A percentile compares a stretch with the other conserved stretches of the same genome.
These are phyloP conservation scores for Clarireedia monteithiana DNA, from an alignment of 2,329 filamentous ascomycete species.

Conservation along the genomic window DNA sequence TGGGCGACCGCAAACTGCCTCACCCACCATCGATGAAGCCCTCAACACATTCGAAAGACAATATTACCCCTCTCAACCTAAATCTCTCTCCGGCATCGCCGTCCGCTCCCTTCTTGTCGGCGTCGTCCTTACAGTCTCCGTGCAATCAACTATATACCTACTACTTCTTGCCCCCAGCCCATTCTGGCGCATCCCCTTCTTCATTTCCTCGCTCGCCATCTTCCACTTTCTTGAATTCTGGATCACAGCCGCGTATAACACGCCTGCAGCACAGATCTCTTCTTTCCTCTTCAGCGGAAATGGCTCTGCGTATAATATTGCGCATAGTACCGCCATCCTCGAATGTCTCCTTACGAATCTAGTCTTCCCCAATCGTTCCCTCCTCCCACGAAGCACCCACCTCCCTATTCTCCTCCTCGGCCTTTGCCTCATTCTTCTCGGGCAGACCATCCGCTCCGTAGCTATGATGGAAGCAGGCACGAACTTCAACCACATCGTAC, in stretches of 20 bases:
- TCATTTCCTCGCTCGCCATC: conserved; percentile 58
- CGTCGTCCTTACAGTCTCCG: conserved; percentile 16
- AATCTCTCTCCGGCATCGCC: conserved; percentile 32
- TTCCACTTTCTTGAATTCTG: conserved; percentile 98
- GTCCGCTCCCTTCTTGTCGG: conserved; percentile 31
- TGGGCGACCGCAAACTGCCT: background rate
- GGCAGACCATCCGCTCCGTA: conserved; percentile 67
- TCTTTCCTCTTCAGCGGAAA: conserved; percentile 83
- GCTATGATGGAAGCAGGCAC: conserved; percentile 86
- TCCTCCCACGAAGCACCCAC: conserved; percentile 22
- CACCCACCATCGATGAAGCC: conserved; percentile 17
- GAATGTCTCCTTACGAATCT: conserved; percentile 61
- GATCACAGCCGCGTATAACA: conserved; percentile 80
- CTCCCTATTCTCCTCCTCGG: conserved; percentile 45
- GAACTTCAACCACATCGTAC: conserved; percentile 87
- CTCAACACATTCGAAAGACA: conserved; percentile 24
- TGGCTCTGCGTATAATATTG: conserved; percentile 75
- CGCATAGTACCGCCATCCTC: conserved; percentile 64
- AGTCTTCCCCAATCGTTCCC: conserved; percentile 39
- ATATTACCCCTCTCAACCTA: conserved; percentile 21
- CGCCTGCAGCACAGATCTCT: conserved; percentile 58
- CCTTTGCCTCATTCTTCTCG: conserved; percentile 53
- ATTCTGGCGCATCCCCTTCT: conserved; percentile 58
- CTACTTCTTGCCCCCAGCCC: conserved; percentile 18
- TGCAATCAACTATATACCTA: conserved; percentile 19